Evolutionary conservation across 495 filamentous ascomycete genomes (phyloP).

Genomic region (Oleoguttula mirabilis): DNA sequence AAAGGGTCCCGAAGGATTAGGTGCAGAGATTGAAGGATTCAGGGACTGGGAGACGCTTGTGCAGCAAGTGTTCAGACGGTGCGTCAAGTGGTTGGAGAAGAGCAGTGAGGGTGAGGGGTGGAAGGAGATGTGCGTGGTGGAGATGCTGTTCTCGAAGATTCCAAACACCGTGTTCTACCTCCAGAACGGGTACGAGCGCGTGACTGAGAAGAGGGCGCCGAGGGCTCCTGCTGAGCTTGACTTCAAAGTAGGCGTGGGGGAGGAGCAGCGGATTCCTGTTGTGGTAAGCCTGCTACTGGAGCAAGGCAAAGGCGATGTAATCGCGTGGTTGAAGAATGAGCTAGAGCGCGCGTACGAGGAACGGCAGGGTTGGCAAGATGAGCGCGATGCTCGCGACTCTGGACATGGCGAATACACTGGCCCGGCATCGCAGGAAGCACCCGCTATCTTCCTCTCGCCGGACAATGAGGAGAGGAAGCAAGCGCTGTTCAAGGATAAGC

Average conservation of each 20-base stretch:
- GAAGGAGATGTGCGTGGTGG: conserved; percentile 62
- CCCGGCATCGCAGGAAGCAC: conserved; percentile 22
- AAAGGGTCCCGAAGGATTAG: conserved; percentile 73
- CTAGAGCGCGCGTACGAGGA: conserved; percentile 57
- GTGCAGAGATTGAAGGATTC: conserved; percentile 44
- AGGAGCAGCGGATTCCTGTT: conserved; percentile 55
- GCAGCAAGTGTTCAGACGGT: conserved; percentile 44
- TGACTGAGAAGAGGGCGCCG: conserved; percentile 47
- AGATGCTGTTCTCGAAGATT: conserved; percentile 91
- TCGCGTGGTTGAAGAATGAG: conserved; percentile 71
- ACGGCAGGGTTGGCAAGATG: conserved; percentile 66
- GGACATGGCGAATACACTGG: conserved; percentile 30
- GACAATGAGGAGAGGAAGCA: conserved; percentile 54
- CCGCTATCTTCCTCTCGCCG: conserved; percentile 44
- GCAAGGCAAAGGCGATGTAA: conserved; percentile 56
- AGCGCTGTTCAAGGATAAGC: conserved; percentile 79
- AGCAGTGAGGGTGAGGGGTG: conserved; percentile 10
- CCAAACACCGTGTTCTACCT: conserved; percentile 70
- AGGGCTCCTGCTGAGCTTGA: conserved; percentile 65
- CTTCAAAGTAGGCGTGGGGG: conserved; percentile 55
- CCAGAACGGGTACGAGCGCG: conserved; percentile 80
- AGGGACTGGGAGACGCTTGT: conserved; percentile 89
- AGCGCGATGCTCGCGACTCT: conserved; percentile 40
- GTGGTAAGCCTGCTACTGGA: conserved; percentile 66
- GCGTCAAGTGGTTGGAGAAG: conserved; percentile 71